Evolutionary conservation across 2,329 filamentous ascomycete genomes (phyloP).

Genomic region (Arthrobotrys conoides): DNA sequence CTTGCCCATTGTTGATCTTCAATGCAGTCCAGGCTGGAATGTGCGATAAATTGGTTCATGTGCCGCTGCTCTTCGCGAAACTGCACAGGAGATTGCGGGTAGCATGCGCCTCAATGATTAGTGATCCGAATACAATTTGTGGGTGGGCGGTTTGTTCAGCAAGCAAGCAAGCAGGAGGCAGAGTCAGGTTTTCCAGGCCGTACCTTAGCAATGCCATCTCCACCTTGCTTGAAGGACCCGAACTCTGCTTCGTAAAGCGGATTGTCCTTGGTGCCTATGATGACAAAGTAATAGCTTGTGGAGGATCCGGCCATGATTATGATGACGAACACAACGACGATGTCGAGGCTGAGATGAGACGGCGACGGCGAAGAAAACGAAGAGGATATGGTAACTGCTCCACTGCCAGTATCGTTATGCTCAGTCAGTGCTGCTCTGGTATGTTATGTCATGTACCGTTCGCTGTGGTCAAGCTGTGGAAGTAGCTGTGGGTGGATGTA

Average conservation of each 20-base stretch:
- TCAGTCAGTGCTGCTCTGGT: background rate
- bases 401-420: background rate
- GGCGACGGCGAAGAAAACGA: conserved; percentile 29
- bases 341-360: conserved; percentile 28
- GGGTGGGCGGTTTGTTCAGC: conserved; percentile 24
- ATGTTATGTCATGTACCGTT: conserved; percentile 15
- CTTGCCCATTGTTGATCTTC: conserved; percentile 95
- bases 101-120: conserved; percentile 54
- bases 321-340: conserved; percentile 14
- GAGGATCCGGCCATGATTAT: conserved; percentile 54
- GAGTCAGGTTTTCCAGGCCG: conserved; percentile 3
- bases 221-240: conserved; percentile 94
- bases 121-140: conserved; percentile 40
- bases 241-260: conserved; percentile 98
- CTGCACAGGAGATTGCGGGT: conserved; percentile 60
- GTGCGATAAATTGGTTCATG: conserved; percentile 97
- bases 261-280: conserved; percentile 94
- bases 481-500: conserved; percentile 23
- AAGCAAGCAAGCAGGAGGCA: conserved; percentile 2
- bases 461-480: conserved; percentile 9
- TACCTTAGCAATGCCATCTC: conserved; percentile 84
- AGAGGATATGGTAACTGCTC: conserved; percentile 11
- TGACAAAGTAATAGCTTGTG: conserved; percentile 87
- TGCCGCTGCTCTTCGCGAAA: conserved; percentile 90
- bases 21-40: conserved; percentile 92